Conservation (phyloP, 2,329 filamentous ascomycete genomes). For the Aspergillus nomiae region DNA sequence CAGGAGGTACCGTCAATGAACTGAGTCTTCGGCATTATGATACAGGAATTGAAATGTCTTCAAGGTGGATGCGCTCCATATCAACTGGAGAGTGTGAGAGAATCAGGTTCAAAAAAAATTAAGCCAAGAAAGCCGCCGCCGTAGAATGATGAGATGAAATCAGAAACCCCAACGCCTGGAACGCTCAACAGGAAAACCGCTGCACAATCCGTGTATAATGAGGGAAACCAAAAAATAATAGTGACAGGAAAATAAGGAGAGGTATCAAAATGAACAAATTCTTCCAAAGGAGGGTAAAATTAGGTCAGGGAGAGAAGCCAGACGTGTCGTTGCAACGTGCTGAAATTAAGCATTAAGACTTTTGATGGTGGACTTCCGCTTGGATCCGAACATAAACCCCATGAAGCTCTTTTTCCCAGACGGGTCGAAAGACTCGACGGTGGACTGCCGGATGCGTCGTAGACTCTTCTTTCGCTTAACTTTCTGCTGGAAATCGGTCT, state of each 20-base stretch:
- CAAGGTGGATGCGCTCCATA: neutral
- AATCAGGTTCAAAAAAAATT: neutral
- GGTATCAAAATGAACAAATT: neutral
- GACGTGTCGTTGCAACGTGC: neutral
- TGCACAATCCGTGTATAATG: neutral
- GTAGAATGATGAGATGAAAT: neutral
- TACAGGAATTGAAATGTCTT: neutral
- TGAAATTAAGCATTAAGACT: conserved; percentile 22
- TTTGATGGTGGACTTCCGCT: conserved; percentile 23
- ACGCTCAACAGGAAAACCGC: neutral
- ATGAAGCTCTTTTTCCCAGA: conserved; percentile 24
- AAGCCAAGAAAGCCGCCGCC: neutral
- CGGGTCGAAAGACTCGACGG: conserved; percentile 11
- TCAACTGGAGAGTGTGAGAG: neutral
- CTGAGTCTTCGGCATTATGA: neutral
- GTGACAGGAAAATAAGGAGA: neutral
- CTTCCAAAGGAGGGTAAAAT: neutral
- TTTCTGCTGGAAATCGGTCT: conserved; percentile 13
- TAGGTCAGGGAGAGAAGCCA: neutral
- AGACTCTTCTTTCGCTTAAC: conserved; percentile 22
- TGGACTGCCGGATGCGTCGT: conserved; percentile 15
- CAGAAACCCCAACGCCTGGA: neutral
- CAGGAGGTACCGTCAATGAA: conserved; percentile 3
- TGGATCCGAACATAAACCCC: conserved; percentile 24
- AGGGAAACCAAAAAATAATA: neutral